phyloP scores from a whole-genome alignment of 2,329 filamentous ascomycete genomes.

The Colletotrichum sojae region DNA sequence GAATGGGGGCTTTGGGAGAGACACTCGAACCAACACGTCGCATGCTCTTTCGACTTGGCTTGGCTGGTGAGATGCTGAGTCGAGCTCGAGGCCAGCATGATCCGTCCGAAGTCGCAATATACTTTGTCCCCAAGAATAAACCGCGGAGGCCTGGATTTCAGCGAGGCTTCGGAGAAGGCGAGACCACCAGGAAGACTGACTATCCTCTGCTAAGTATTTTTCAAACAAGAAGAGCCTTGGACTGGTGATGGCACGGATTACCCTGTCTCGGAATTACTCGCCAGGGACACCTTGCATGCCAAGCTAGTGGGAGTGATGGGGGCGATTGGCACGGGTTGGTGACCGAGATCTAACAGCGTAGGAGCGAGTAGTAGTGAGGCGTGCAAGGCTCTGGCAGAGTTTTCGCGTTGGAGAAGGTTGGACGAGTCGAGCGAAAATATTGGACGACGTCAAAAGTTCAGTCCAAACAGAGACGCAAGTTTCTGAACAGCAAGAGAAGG shows the following conservation, averaged over 20 bases:
- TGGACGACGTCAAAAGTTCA: slow-evolving; percentile 26
- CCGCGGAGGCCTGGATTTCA: slow-evolving; percentile 11
- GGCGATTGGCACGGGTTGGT: slow-evolving; percentile 12
- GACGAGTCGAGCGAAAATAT: slow-evolving; percentile 9
- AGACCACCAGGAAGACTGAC: neutral
- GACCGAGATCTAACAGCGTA: slow-evolving; percentile 16
- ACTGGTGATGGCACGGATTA: neutral
- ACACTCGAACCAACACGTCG: slow-evolving; percentile 7
- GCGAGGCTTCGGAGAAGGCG: slow-evolving; percentile 9
- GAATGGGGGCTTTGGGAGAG: neutral
- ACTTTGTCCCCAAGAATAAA: slow-evolving; percentile 5
- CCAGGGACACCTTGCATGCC: slow-evolving; percentile 20
- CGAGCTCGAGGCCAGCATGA: neutral
- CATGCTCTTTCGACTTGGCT: slow-evolving; percentile 6
- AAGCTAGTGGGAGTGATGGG: neutral
- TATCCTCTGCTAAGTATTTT: neutral
- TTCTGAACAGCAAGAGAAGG: slow-evolving; percentile 4
- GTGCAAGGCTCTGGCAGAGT: neutral
- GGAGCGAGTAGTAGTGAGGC: neutral
- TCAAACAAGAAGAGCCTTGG: slow-evolving; percentile 6
- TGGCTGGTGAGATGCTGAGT: neutral
- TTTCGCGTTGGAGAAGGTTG: neutral
- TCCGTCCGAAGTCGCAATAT: neutral
- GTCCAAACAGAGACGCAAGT: slow-evolving; percentile 19
- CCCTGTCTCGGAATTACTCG: slow-evolving; percentile 13